Conservation (phyloP, 768 basidiomycete species). For the Paxillus ammoniavirescens region DNA sequence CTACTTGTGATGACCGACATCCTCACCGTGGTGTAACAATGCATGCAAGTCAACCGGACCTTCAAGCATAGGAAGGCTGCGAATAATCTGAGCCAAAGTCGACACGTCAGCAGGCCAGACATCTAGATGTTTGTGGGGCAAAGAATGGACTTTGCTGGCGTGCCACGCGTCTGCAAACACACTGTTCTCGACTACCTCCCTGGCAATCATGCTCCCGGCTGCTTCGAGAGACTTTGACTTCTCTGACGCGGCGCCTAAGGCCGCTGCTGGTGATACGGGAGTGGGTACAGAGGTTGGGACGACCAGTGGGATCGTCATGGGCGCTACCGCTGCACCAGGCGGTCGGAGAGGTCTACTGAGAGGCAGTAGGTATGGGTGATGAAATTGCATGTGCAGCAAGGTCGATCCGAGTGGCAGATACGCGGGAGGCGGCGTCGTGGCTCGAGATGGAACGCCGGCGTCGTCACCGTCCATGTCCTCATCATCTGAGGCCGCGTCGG, state of each 20-base stretch:
- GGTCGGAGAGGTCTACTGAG: constrained; percentile 59
- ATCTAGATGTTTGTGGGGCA: constrained; percentile 24
- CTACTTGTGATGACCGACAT: neutral
- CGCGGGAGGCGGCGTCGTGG: constrained; percentile 67
- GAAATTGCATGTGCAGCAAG: constrained; percentile 66
- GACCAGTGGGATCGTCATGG: constrained; percentile 41
- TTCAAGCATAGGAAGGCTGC: constrained; percentile 34
- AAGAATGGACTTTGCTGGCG: constrained; percentile 31
- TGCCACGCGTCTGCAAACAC: constrained; percentile 70
- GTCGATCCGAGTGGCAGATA: constrained; percentile 72
- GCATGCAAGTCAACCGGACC: constrained; percentile 42
- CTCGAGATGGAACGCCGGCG: constrained; percentile 39
- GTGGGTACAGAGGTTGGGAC: constrained; percentile 65
- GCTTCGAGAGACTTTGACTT: constrained; percentile 67
- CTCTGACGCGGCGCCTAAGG: constrained; percentile 60
- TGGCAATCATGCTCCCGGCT: constrained; percentile 58
- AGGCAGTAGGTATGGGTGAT: constrained; percentile 61
- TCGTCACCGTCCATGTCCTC: constrained; percentile 36
- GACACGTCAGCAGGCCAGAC: constrained; percentile 63
- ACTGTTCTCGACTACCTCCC: constrained; percentile 72
- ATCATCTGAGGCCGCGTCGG: constrained; percentile 41
- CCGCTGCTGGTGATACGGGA: constrained; percentile 80
- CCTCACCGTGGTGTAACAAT: constrained; percentile 43
- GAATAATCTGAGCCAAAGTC: constrained; percentile 38
- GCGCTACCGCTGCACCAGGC: constrained; percentile 50